Percentiles rank a stretch among this genome's conserved stretches.
Conservation (phyloP, 345 rosid genomes). For the Arabidopsis arenosa region DNA sequence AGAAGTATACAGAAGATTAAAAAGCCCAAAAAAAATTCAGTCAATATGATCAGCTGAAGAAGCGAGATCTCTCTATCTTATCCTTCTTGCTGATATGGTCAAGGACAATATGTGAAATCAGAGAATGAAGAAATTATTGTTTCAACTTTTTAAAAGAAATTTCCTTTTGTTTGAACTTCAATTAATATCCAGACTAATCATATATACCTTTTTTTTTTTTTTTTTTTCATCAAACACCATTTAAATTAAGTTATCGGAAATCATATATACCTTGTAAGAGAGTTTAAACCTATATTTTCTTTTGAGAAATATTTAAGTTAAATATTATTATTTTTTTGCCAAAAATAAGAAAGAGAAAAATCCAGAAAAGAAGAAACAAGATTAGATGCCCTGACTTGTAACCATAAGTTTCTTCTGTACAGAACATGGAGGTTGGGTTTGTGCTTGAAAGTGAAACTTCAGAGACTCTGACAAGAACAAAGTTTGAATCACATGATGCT, state of each 20-base stretch:
- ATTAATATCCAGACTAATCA: not conserved
- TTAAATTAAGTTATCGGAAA: too few species aligned
- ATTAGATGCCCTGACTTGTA: constrained; percentile 15
- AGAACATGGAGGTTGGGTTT: constrained; percentile 30
- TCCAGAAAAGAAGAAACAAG: constrained; percentile 28
- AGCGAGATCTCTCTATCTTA: not conserved
- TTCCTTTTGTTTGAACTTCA: not conserved
- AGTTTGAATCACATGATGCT: constrained; percentile 41
- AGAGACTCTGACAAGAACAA: constrained; percentile 12
- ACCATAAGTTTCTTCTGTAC: constrained; percentile 18
- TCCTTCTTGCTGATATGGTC: not conserved
- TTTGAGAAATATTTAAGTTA: not conserved
- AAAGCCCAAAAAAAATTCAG: too few species aligned
- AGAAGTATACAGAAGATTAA: not conserved
- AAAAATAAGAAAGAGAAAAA: constrained; percentile 10
- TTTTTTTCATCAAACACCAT: too few species aligned
- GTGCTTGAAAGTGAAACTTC: constrained; percentile 38
- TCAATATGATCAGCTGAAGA: not conserved
- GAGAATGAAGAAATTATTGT: not conserved
- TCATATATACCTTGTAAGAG: not conserved
- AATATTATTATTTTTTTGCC: not conserved
- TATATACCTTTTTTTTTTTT: too few species aligned
- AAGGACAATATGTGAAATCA: not conserved
- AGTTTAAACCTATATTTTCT: not conserved
- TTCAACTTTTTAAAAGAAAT: not conserved